These are phyloP conservation scores for Tuctoria greenei DNA, from an alignment of 176 grass and related monocot genomes.

Conservation along the genomic window DNA sequence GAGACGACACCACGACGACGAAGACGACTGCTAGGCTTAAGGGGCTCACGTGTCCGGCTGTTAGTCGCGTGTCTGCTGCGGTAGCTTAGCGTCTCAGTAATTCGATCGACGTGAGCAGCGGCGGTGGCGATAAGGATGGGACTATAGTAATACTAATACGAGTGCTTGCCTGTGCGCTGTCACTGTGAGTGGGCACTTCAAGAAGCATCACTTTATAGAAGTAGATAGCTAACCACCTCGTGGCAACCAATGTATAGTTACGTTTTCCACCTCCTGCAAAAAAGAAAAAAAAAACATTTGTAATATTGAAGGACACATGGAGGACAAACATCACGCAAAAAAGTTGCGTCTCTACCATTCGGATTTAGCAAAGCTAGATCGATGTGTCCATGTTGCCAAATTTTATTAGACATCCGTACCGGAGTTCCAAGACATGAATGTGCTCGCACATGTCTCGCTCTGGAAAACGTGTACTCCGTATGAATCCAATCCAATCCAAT, in stretches of 20 bases:
- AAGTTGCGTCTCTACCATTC: not conserved
- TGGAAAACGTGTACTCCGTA: not conserved
- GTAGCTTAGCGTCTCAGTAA: constrained; percentile 7
- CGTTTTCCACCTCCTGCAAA: not conserved
- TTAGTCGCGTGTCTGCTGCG: not conserved
- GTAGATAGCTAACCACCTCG: not conserved
- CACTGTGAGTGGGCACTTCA: constrained; percentile 10
- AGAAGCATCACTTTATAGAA: constrained; percentile 29
- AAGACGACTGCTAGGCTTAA: not conserved
- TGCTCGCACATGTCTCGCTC: not conserved
- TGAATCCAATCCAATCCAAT: not conserved
- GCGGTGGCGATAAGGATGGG: constrained; percentile 28
- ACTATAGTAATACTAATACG: not conserved
- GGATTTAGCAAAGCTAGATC: not conserved
- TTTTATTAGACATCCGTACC: not conserved
- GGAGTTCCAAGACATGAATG: not conserved
- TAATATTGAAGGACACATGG: not conserved
- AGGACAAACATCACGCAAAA: not conserved
- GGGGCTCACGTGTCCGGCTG: constrained; percentile 21
- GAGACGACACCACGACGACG: not conserved
- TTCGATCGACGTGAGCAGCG: not conserved
- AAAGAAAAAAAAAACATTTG: not conserved
- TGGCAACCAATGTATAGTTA: not conserved
- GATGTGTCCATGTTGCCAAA: not conserved
- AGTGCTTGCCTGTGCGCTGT: not conserved